Evolutionary conservation across 371 early-diverging fungal species (phyloP).

Genomic region (Funneliformis caledonium): DNA sequence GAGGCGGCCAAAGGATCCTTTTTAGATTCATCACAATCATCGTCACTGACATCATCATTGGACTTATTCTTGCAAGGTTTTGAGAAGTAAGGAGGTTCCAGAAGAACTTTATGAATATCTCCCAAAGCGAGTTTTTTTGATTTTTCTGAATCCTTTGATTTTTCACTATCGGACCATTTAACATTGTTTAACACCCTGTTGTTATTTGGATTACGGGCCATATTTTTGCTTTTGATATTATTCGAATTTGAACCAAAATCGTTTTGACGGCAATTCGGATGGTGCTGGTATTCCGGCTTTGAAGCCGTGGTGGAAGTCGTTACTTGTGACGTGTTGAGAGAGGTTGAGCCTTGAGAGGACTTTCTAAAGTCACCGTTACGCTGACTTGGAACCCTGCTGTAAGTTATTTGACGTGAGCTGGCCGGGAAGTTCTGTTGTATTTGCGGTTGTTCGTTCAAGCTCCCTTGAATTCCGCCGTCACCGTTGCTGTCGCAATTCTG

Average conservation of each 20-base stretch:
- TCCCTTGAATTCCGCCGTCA: neutral
- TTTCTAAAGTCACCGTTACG: no score
- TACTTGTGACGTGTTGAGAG: neutral
- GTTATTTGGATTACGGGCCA: neutral
- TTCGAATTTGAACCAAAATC: neutral
- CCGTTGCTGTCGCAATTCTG: neutral
- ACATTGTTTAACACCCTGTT: no score
- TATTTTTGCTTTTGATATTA: neutral
- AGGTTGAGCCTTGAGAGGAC: no score
- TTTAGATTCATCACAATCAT: conserved; percentile 54
- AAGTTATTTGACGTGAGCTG: neutral
- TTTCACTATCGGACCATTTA: neutral
- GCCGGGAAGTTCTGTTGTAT: neutral
- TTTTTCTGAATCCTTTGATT: neutral
- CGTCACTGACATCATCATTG: conserved; percentile 31
- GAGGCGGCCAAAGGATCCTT: conserved; percentile 65
- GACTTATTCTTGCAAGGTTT: neutral
- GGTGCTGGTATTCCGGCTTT: neutral
- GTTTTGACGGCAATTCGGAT: neutral
- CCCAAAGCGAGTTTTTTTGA: neutral
- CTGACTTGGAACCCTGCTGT: neutral
- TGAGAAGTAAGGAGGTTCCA: neutral
- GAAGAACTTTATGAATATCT: neutral
- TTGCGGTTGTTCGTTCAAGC: neutral
- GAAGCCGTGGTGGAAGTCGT: neutral